Conservation (phyloP, 2,329 filamentous ascomycete species). For the Myriosclerotinia curreyana region DNA sequence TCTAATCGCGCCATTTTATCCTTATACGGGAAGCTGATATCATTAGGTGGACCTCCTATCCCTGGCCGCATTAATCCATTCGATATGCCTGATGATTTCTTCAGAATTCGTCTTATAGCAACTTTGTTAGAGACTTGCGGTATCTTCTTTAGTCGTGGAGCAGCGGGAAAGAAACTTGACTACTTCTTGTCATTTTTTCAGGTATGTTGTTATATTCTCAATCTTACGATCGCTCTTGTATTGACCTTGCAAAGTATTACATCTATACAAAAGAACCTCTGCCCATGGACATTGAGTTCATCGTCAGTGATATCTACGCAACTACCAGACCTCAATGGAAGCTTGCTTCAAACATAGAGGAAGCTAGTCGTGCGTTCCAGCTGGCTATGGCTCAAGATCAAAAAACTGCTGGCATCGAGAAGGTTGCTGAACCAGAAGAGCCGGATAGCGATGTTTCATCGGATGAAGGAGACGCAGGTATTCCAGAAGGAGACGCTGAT, state of each 20-base stretch:
- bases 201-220: constrained; percentile 42
- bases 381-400: constrained; percentile 89
- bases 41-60: constrained; percentile 69
- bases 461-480: constrained; percentile 63
- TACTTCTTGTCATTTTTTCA: constrained; percentile 97
- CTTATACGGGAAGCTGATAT: constrained; percentile 18
- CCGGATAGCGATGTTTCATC: constrained; percentile 66
- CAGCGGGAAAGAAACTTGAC: constrained; percentile 93
- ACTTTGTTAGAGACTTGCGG: constrained; percentile 93
- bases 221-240: constrained; percentile 26
- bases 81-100: constrained; percentile 91
- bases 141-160: constrained; percentile 90
- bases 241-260: constrained; percentile 67
- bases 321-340: constrained; percentile 91
- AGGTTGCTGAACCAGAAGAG: constrained; percentile 68
- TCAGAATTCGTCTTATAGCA: constrained; percentile 86
- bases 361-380: constrained; percentile 79
- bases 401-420: constrained; percentile 71
- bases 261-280: constrained; percentile 83
- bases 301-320: constrained; percentile 87
- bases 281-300: constrained; percentile 96
- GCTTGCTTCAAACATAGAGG: constrained; percentile 72
- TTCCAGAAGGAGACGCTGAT: constrained; percentile 48
- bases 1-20: background rate
- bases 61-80: constrained; percentile 74